Percentiles rank a stretch among this genome's conserved stretches.
Conservation (phyloP, 164 flowering plant species). For the Taxillus chinensis region DNA sequence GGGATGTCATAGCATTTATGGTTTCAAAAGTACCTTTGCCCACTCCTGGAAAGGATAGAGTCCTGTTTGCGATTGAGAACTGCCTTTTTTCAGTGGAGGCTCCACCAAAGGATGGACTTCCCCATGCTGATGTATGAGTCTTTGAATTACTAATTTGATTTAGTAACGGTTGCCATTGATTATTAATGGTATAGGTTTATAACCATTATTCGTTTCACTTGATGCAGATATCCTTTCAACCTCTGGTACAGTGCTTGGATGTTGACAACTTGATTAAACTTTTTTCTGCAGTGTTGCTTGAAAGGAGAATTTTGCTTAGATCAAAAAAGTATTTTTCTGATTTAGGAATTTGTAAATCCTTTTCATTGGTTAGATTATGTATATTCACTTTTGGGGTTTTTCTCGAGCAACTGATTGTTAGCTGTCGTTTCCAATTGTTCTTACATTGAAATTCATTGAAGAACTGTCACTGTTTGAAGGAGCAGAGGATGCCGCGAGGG, state of each 20-base stretch:
- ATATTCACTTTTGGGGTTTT: neutral
- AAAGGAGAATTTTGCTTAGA: conserved; percentile 83
- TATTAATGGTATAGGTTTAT: neutral
- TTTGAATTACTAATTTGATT: conserved; percentile 1
- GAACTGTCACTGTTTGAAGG: no score
- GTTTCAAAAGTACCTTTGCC: conserved; percentile 90
- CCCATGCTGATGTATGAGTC: conserved; percentile 88
- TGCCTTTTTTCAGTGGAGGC: conserved; percentile 82
- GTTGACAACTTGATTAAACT: conserved; percentile 82
- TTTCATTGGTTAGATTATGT: no score
- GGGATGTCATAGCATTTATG: conserved; percentile 81
- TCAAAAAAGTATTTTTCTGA: conserved; percentile 62
- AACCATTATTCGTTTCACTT: conserved; percentile 8
- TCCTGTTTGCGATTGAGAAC: conserved; percentile 81
- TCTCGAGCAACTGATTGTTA: neutral
- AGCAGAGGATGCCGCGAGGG: no score
- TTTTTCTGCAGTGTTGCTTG: conserved; percentile 90
- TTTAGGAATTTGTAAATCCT: neutral
- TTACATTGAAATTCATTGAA: no score
- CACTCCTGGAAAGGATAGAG: conserved; percentile 86
- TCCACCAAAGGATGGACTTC: conserved; percentile 91
- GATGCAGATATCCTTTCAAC: conserved; percentile 92
- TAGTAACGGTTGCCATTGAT: neutral
- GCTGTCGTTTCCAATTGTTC: neutral
- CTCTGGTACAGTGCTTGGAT: conserved; percentile 88